Base-by-base conservation (phyloP, 352 stramenopile genomes). In the Pythium dissimile region DNA sequence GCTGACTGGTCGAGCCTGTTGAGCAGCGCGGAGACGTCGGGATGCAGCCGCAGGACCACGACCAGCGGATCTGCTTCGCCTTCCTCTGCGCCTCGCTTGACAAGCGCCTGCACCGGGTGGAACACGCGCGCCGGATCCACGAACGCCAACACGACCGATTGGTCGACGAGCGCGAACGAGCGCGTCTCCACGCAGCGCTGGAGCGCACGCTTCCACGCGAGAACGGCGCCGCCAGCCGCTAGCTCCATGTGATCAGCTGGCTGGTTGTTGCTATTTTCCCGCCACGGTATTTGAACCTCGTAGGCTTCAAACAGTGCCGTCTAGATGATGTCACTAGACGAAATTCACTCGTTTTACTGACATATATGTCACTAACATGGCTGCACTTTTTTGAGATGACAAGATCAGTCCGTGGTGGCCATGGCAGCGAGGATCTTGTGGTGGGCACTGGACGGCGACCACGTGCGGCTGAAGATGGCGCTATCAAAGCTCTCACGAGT, bases 401-500 rank as follows among this genome's bases (percentile, higher is more conserved):
- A 27, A 18, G 24, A 20, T 58, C 48, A 66, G 34, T 66, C 58
- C 16, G 43, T 55, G 11, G 48, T 42, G 18, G 48, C 53, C 50
- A 41, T 61, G 15, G 59, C 59, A 11, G 50, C 59, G 43, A 66
- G 51, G 35, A 66, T 66, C 45, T 66, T 66, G 46, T 67, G 52
- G 45, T 59, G 60, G 20, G 52, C 60, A 31, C 51, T 59, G 6
- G 61, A 63, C 10, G 61, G 62, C 11, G 62, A 69, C 62, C 62
- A 69, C 41, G 59, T 67, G 34, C 54, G 46, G 16, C 62, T 62
- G 41, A 68, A 68, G 43, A 68, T 59, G 28, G 61, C 53, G 23
- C 54, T 61, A 48, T 68, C 61, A 35, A 68, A 58, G 26, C 52
- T 58, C n/a, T 67, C 59, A 8, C 52, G 59, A 13, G 31, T 27